phyloP scores from a whole-genome alignment of 2,329 filamentous ascomycete genomes.

The Biscogniauxia marginata region DNA sequence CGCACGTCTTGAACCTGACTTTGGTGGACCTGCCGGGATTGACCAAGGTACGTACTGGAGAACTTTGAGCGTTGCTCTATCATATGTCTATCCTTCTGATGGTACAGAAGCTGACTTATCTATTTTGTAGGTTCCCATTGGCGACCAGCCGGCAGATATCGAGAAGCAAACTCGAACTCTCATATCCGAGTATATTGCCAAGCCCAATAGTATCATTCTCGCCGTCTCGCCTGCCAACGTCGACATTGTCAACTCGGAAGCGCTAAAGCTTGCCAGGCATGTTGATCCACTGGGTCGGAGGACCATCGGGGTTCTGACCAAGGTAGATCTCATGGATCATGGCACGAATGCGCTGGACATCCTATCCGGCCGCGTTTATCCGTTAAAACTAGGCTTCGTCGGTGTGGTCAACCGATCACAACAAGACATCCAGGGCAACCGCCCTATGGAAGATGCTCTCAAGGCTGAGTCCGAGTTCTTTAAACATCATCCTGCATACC shows the following conservation, averaged over 20 bases:
- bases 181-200: conserved; percentile 97
- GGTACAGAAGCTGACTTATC: conserved; percentile 13
- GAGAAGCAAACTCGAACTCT: conserved; percentile 97
- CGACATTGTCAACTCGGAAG: conserved; percentile 97
- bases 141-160: conserved; percentile 95
- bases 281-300: conserved; percentile 91
- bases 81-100: conserved; percentile 10
- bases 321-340: conserved; percentile 97
- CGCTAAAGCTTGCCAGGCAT: conserved; percentile 92
- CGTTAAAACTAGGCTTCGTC: conserved; percentile 94
- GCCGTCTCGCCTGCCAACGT: conserved; percentile 97
- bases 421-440: conserved; percentile 94
- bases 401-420: conserved; percentile 97
- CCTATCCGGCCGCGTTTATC: conserved; percentile 94
- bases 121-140: conserved; percentile 75
- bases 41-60: conserved; percentile 67
- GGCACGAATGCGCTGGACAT: conserved; percentile 98
- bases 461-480: conserved; percentile 93
- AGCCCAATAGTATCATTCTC: conserved; percentile 96
- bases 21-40: conserved; percentile 93
- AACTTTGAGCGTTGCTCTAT: neutral
- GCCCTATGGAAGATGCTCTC: conserved; percentile 89
- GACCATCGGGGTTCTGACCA: conserved; percentile 95
- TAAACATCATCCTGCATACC: conserved; percentile 92
- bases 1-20: conserved; percentile 92